Percentiles rank a stretch among this genome's conserved stretches.
These are phyloP conservation scores for Bertia moriformis DNA, from an alignment of 2,329 filamentous ascomycete genomes.

Conservation along the genomic window DNA sequence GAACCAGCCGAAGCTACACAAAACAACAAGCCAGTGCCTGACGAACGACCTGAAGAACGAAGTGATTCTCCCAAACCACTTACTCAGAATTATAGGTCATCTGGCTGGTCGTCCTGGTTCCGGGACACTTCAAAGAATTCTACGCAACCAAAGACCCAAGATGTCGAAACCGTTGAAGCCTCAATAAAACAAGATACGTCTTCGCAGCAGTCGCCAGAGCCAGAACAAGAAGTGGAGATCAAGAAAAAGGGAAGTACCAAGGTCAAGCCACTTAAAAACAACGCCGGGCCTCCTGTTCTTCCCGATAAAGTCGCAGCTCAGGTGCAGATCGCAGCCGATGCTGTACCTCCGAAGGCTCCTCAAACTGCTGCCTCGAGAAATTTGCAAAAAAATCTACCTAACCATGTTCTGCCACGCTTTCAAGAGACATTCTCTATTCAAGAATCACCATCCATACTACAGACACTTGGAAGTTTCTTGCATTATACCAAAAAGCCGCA, in stretches of 20 bases:
- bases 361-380: background rate
- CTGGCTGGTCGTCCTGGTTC: background rate
- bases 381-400: background rate
- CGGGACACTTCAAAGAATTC: background rate
- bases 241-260: background rate
- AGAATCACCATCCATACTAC: slow-evolving; percentile 20
- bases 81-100: background rate
- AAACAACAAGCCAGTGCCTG: too few species aligned
- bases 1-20: too few species aligned
- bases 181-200: background rate
- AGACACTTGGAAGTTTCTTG: slow-evolving; percentile 20
- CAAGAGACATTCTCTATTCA: background rate
- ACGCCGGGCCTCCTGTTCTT: background rate
- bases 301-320: background rate
- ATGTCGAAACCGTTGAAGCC: background rate
- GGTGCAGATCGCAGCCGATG: too few species aligned
- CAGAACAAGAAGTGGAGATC: background rate
- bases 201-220: background rate
- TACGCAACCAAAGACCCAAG: background rate
- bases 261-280: background rate
- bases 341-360: too few species aligned
- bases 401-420: background rate
- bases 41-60: background rate
- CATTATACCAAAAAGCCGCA: slow-evolving; percentile 11
- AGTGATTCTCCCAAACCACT: background rate